Evolutionary conservation across 1,139 yeast species (phyloP), one percentile per base, ranked within the genome.

Genomic region (Zygosaccharomyces pseudobailii): DNA sequence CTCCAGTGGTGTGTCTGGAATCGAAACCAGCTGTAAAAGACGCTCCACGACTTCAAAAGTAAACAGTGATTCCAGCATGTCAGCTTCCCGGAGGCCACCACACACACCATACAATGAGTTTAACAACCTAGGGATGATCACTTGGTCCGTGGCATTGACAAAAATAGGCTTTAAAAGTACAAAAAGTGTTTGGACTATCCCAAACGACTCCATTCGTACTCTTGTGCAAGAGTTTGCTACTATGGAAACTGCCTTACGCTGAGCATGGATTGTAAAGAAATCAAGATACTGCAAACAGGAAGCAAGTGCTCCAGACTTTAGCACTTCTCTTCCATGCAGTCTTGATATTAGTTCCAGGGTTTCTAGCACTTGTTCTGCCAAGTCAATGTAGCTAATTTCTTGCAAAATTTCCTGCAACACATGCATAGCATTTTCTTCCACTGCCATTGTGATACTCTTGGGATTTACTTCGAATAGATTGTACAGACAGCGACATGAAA

Each of bases 321-420:
- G 67, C 24, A 84, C 73, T 33, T 71, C 74, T 43, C 69, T 65
- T 2, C 82, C 77, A 6, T 76, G 72, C 36, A 77, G 75, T 49
- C 82, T 69, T 1, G 89, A 80, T 9, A 85, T 78, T 68, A 80
- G 73, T 62, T 84, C 90, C 46, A 85, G 68, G 0, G 94, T 82
- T 56, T 84, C 90, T 38, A 92, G 69, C 0, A 92, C 90, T 65
- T 90, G 97, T 63, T 92, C 98, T 0, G 97, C 95, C 49, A 92
- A 72, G 64, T 92, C 98, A 46, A 92, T 90, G 63, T 80, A 89
- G 49, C 82, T 80, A 19, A 90, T 84, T 56, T 88, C 95, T 54
- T 79, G 65, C 39, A 92, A 68, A 57, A 86, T 86, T 9, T 74
- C 71, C 55, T 87, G 80, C 36, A 92, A 70, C 0, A 79, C 80